phyloP scores from a whole-genome alignment of 2,329 filamentous ascomycete species.

The Xylaria digitata region DNA sequence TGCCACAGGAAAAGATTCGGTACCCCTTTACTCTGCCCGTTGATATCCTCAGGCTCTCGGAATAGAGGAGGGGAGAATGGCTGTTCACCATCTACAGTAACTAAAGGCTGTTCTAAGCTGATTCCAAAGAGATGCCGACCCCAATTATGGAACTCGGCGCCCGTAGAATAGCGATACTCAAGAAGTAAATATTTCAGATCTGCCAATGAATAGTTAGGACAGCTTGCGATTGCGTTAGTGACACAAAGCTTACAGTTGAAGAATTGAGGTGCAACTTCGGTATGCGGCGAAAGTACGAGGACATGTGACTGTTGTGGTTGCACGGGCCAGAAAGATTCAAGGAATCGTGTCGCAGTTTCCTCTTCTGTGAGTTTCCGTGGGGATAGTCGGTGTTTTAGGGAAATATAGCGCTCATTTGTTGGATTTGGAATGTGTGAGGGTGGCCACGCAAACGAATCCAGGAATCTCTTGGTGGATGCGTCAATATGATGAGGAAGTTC shows the following conservation, averaged over 20 bases:
- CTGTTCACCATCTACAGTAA: slow-evolving; percentile 69
- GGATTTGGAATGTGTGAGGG: slow-evolving; percentile 55
- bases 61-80: slow-evolving; percentile 60
- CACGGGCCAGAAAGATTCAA: slow-evolving; percentile 89
- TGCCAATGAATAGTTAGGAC: slow-evolving; percentile 44
- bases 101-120: slow-evolving; percentile 78
- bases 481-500: slow-evolving; percentile 83
- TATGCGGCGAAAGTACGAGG: slow-evolving; percentile 84
- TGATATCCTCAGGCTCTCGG: slow-evolving; percentile 42
- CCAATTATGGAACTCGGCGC: slow-evolving; percentile 58
- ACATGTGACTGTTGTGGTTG: slow-evolving; percentile 75
- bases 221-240: not conserved
- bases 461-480: slow-evolving; percentile 68
- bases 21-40: slow-evolving; percentile 47
- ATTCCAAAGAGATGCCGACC: slow-evolving; percentile 76
- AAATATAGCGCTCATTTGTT: slow-evolving; percentile 66
- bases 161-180: slow-evolving; percentile 77
- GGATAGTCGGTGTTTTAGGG: slow-evolving; percentile 79
- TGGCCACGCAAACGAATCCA: slow-evolving; percentile 77
- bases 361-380: slow-evolving; percentile 69
- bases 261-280: slow-evolving; percentile 82
- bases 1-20: slow-evolving; percentile 82
- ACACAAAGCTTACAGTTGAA: slow-evolving; percentile 72
- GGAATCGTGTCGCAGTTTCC: slow-evolving; percentile 77
- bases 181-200: slow-evolving; percentile 82